Conservation (phyloP, 2,329 filamentous ascomycete species). For the Botrytis byssoidea region DNA sequence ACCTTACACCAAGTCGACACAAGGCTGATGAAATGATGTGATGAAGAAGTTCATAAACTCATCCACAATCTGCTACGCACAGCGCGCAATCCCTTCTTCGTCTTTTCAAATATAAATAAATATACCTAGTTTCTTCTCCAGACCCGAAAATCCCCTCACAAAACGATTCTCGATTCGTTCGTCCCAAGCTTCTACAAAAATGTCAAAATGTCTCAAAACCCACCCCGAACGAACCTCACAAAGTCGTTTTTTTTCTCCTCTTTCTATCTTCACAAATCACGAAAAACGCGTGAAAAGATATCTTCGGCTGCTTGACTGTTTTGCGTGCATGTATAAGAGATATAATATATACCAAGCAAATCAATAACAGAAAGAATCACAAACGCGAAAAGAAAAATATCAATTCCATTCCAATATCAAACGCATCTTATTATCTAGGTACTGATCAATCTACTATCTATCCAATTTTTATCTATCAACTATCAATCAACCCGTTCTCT, state of each 20-base stretch:
- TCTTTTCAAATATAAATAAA: neutral
- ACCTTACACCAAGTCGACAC: constrained; percentile 14
- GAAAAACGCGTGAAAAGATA: neutral
- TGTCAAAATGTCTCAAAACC: constrained; percentile 18
- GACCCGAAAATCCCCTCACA: neutral
- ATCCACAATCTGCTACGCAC: constrained; percentile 14
- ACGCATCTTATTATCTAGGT: constrained; percentile 5
- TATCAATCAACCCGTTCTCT: neutral
- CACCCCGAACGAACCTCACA: neutral
- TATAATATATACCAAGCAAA: neutral
- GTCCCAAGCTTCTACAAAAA: constrained; percentile 16
- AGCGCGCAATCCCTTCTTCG: constrained; percentile 6
- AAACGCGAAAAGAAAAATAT: neutral
- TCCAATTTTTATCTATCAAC: neutral
- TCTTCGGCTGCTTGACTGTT: neutral
- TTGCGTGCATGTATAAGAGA: neutral
- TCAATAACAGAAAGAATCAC: neutral
- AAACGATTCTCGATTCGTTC: neutral
- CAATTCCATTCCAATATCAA: neutral
- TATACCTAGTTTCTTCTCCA: neutral
- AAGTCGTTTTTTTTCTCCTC: neutral
- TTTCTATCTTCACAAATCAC: neutral
- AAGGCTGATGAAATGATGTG: constrained; percentile 12
- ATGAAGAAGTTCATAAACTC: constrained; percentile 14
- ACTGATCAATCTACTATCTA: neutral